A percentile compares a stretch with the other conserved stretches of the same genome.
These are phyloP conservation scores for Prunus yedoensis DNA, from an alignment of 331 rosid species.

Conservation along the genomic window DNA sequence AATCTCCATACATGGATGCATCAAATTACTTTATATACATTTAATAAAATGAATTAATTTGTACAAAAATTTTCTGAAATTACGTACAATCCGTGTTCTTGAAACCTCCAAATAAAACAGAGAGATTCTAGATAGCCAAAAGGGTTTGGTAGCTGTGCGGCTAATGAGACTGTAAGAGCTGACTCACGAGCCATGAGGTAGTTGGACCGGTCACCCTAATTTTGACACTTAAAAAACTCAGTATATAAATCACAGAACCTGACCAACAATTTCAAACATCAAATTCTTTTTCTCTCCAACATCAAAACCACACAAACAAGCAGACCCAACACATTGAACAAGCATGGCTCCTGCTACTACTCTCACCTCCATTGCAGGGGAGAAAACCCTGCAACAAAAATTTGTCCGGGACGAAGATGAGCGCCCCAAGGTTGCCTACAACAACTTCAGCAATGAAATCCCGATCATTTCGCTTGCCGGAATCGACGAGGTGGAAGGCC, in stretches of 20 bases:
- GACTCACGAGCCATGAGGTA: slow-evolving; percentile 2
- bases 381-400: slow-evolving; percentile 45
- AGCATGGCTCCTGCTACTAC: slow-evolving; percentile 20
- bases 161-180: background rate
- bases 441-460: slow-evolving; percentile 64
- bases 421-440: slow-evolving; percentile 82
- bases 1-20: background rate
- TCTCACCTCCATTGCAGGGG: slow-evolving; percentile 50
- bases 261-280: background rate
- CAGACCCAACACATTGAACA: background rate
- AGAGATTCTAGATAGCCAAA: background rate
- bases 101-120: background rate
- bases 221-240: background rate
- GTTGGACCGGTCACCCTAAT: background rate
- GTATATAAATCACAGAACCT: background rate
- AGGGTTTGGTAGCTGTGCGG: slow-evolving; percentile 12
- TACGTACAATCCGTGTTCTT: background rate
- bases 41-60: too few species aligned
- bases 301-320: background rate
- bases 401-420: slow-evolving; percentile 81
- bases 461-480: slow-evolving; percentile 83
- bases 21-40: too few species aligned
- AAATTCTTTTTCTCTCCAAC: background rate
- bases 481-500: slow-evolving; percentile 47
- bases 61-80: too few species aligned